Base-by-base conservation (phyloP, 305 asterid species). In the Fraxinus baroniana region DNA sequence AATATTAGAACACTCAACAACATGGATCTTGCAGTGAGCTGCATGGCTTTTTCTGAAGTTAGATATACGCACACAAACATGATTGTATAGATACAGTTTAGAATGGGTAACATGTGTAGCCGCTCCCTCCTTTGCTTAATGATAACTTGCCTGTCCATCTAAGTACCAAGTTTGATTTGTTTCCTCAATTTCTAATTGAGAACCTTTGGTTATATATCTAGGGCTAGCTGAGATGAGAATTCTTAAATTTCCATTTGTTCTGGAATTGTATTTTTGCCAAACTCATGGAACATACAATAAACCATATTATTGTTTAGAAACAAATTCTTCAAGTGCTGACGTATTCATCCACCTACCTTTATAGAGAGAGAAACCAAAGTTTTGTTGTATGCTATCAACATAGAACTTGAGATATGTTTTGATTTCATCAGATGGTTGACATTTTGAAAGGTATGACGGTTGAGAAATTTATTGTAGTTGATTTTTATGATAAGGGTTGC, bases 41-140 rank as follows among this genome's bases (percentile, higher is more conserved):
- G 44, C 44, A 15, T 32, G 75, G 76, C 26, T 17, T 72, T 72
- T 72, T 72, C 76, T 72, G 76, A 72, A 72, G 76, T 22, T 32
- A 72, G 46, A 33, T 32, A 72, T 17, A 17, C 44, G 32, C 74
- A 3, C 44, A 30, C 22, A 33, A 72, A 72, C 24, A 32, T 72
- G 76, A 24, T 64, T 64, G 33, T 64, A 57, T 57, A n/a, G 68
- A 64, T 64, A 64, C 28, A 24, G n/a, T 64, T 64, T 9, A 24
- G 72, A 64, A 22, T 24, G 72, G 72, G 28, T 55, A 55, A 55
- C 10, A 24, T 62, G 66, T 18, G 66, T 18, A 55, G 26, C 66
- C 24, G 33, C 72, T 64, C 72, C 72, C 72, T 64, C 72, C 72
- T 64, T 64, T 22, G 17, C 72, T 64, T 24, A 64, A 24, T 24